Evolutionary conservation across 2,329 filamentous ascomycete species (phyloP).

Genomic region (Aspergillus terreus): DNA sequence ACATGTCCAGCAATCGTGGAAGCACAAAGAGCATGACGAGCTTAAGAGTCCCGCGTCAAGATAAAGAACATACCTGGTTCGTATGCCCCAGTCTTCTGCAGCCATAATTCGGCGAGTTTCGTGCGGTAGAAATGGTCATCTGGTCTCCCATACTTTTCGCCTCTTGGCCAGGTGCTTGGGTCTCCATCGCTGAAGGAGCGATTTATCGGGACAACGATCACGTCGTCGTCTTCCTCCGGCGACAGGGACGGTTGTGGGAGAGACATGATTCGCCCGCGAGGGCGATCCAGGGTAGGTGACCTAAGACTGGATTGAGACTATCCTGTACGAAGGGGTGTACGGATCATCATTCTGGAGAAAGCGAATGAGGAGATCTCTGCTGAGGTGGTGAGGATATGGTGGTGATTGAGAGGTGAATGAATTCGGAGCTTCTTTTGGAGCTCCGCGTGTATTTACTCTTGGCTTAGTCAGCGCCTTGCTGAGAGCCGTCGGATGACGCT

Average conservation of each 20-base stretch:
- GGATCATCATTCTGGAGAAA: no score
- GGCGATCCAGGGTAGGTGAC: no score
- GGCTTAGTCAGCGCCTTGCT: no score
- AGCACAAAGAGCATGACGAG: neutral
- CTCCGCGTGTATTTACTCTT: no score
- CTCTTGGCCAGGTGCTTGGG: slow-evolving; percentile 32
- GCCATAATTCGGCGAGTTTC: slow-evolving; percentile 48
- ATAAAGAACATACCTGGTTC: slow-evolving; percentile 30
- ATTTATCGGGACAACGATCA: slow-evolving; percentile 31
- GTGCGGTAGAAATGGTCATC: slow-evolving; percentile 46
- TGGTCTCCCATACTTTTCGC: slow-evolving; percentile 29
- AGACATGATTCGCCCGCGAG: slow-evolving; percentile 2
- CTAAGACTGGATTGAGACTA: no score
- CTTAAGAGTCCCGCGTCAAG: neutral
- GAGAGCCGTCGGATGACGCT: no score
- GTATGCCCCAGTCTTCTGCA: slow-evolving; percentile 39
- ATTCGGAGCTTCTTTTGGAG: no score
- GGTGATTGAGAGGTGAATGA: no score
- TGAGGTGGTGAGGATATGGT: no score
- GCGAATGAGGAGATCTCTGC: no score
- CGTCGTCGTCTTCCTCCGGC: slow-evolving; percentile 16
- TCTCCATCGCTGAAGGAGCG: slow-evolving; percentile 38
- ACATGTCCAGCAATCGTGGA: neutral
- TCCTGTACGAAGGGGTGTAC: no score
- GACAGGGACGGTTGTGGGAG: slow-evolving; percentile 4